A percentile compares a stretch with the other conserved stretches of the same genome.
phyloP scores from a whole-genome alignment of 192 early-diverging fungal species.

The Phlyctochytrium planicorne region DNA sequence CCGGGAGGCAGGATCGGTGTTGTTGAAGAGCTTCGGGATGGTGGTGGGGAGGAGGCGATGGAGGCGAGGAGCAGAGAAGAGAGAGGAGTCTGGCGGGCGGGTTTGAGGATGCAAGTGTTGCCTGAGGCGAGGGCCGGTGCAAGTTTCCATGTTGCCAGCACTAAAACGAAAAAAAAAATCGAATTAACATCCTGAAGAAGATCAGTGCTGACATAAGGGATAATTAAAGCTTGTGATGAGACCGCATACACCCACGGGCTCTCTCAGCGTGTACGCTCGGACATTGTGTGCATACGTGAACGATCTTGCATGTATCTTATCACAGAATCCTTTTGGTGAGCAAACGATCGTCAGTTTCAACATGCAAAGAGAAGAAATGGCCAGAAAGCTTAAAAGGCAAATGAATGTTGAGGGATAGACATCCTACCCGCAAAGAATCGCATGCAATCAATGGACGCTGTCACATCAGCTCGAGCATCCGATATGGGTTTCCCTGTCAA shows the following conservation, averaged over 20 bases:
- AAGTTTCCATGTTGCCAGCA: constrained; percentile 77
- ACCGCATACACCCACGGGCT: constrained; percentile 50
- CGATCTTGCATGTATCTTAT: constrained; percentile 5
- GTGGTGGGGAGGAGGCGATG: constrained; percentile 47
- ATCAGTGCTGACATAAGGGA: constrained; percentile 39
- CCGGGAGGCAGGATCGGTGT: constrained; percentile 60
- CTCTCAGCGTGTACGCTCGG: constrained; percentile 45
- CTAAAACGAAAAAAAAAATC: too few species aligned
- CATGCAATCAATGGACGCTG: background rate
- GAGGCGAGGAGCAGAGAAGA: constrained; percentile 56
- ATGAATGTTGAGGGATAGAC: too few species aligned
- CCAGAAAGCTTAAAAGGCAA: constrained; percentile 7
- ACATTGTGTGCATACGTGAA: background rate
- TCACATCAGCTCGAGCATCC: constrained; percentile 10
- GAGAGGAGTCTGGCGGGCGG: constrained; percentile 56
- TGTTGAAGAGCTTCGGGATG: constrained; percentile 27
- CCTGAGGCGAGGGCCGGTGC: constrained; percentile 76
- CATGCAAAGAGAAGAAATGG: background rate
- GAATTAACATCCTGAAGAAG: background rate
- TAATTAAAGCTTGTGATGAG: constrained; percentile 65
- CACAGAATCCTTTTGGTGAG: constrained; percentile 1
- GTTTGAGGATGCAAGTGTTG: constrained; percentile 76
- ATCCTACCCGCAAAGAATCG: background rate
- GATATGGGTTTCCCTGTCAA: constrained; percentile 24
- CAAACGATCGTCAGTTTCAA: background rate